Conservation (phyloP, 306 rosid genomes). For the Ammopiptanthus mongolicus region DNA sequence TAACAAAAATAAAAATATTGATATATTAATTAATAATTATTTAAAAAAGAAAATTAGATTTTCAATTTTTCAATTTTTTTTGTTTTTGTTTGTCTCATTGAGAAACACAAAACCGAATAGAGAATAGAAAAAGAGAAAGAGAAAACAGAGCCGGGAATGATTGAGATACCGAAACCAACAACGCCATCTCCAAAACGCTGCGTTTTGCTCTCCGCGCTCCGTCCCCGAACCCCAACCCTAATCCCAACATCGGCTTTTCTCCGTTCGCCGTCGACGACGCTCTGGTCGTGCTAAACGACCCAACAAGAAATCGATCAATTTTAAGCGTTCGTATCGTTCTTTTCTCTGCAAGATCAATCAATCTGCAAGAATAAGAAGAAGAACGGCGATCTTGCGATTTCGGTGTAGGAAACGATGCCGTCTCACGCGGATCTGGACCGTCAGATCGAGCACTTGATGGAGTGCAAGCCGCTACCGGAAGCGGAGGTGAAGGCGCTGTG, state of each 20-base stretch:
- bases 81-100: slow-evolving; percentile 16
- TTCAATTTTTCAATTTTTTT: not conserved
- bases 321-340: not conserved
- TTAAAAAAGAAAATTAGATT: no score
- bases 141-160: slow-evolving; percentile 6
- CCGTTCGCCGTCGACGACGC: slow-evolving; percentile 1
- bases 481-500: slow-evolving; percentile 54
- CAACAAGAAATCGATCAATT: not conserved
- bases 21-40: not conserved
- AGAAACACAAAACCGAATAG: not conserved
- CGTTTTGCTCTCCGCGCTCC: slow-evolving; percentile 12
- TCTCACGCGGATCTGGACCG: slow-evolving; percentile 66
- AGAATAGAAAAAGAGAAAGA: not conserved
- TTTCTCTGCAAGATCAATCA: slow-evolving; percentile 5
- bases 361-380: not conserved
- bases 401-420: slow-evolving; percentile 33
- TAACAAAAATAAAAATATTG: not conserved
- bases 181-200: slow-evolving; percentile 22
- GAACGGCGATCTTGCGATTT: not conserved
- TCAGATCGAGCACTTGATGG: slow-evolving; percentile 63
- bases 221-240: slow-evolving; percentile 11
- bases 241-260: not conserved
- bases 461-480: slow-evolving; percentile 52
- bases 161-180: slow-evolving; percentile 18
- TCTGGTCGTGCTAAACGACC: not conserved